phyloP scores from a whole-genome alignment of 768 basidiomycete species.

The Pleurotus giganteus region DNA sequence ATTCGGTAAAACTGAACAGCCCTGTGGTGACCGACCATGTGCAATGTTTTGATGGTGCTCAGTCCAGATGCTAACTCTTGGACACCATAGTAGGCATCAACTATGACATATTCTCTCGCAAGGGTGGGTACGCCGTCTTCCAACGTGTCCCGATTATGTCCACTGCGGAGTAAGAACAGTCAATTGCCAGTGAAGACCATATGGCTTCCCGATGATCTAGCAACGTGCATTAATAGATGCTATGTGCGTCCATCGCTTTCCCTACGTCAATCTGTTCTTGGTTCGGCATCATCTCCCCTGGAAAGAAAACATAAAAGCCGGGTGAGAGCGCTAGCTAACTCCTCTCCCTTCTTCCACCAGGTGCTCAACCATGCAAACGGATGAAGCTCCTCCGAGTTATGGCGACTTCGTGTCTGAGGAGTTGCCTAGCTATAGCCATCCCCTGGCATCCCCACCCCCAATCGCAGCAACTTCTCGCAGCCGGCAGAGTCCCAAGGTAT shows the following conservation, averaged over 20 bases:
- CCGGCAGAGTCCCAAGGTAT: not conserved
- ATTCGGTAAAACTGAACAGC: not conserved
- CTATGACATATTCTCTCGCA: no score
- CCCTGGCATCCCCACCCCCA: not conserved
- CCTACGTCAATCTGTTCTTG: no score
- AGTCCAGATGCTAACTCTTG: no score
- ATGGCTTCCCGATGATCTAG: not conserved
- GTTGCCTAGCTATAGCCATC: constrained; percentile 1
- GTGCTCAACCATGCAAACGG: not conserved
- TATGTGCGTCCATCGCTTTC: not conserved
- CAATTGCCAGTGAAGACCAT: not conserved
- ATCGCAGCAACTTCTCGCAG: not conserved
- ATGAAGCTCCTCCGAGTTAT: not conserved
- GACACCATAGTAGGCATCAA: not conserved
- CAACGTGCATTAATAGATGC: not conserved
- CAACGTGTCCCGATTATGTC: no score
- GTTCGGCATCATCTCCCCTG: no score
- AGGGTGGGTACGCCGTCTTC: no score
- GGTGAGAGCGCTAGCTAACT: not conserved
- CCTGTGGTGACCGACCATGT: not conserved
- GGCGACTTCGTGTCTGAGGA: not conserved
- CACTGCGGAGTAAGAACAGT: not conserved
- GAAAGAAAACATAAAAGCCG: not conserved
- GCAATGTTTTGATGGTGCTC: not conserved
- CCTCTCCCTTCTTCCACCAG: not conserved